These are phyloP conservation scores for Euclidium syriacum DNA, from an alignment of 345 rosid genomes.

Conservation along the genomic window DNA sequence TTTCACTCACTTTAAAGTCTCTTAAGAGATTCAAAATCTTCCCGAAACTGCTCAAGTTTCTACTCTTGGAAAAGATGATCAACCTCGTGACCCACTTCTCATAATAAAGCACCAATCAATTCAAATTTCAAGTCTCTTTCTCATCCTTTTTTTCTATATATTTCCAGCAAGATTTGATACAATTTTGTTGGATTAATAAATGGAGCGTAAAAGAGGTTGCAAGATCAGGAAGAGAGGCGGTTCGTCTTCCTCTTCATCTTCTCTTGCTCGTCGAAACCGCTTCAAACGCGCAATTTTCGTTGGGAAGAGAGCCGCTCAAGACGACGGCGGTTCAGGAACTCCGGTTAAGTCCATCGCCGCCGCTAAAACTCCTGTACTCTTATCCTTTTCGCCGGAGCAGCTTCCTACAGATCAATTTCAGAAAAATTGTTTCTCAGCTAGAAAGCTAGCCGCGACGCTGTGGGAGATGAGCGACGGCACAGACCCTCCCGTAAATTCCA, in stretches of 20 bases:
- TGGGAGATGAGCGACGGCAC: conserved; percentile 75
- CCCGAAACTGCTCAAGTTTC: conserved; percentile 9
- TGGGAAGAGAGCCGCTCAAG: conserved; percentile 35
- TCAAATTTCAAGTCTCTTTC: not conserved
- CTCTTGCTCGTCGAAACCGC: conserved; percentile 58
- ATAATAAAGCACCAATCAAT: not conserved
- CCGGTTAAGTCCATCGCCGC: conserved; percentile 55
- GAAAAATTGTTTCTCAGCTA: conserved; percentile 53
- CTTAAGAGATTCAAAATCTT: conserved; percentile 17
- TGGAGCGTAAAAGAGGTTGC: conserved; percentile 43
- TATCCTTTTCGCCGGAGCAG: conserved; percentile 21
- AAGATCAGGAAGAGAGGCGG: conserved; percentile 90
- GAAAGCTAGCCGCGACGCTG: conserved; percentile 83
- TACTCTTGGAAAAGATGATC: not conserved
- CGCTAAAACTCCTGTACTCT: conserved; percentile 31
- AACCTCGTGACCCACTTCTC: conserved; percentile 17
- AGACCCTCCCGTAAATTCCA: conserved; percentile 29
- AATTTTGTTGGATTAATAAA: not conserved
- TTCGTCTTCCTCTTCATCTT: conserved; percentile 84
- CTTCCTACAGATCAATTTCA: conserved; percentile 1
- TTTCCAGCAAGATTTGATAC: not conserved
- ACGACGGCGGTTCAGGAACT: conserved; percentile 48
- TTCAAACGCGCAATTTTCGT: conserved; percentile 76
- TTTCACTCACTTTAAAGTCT: conserved; percentile 27
- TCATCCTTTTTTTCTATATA: not conserved